phyloP scores from a whole-genome alignment of 2,329 filamentous ascomycete species.

The Penicillium glabrum region DNA sequence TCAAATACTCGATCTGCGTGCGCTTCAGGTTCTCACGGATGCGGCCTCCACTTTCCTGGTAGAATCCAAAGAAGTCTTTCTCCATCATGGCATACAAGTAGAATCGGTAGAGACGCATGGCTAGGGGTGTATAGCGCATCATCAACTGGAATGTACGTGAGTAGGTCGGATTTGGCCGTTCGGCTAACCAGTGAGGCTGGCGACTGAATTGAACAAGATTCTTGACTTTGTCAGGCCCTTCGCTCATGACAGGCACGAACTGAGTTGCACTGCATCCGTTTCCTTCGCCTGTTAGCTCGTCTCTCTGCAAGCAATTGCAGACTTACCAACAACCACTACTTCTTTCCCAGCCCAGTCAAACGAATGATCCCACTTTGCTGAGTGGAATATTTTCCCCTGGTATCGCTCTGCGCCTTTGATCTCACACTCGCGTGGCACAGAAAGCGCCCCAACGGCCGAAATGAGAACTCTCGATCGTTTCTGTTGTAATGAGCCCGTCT shows the following conservation, averaged over 20 bases:
- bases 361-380: constrained; percentile 42
- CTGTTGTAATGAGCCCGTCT: constrained; percentile 20
- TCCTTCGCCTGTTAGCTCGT: constrained; percentile 23
- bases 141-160: constrained; percentile 41
- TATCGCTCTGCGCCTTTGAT: constrained; percentile 33
- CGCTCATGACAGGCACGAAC: constrained; percentile 47
- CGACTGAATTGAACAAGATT: constrained; percentile 50
- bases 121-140: constrained; percentile 48
- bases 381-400: constrained; percentile 40
- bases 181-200: constrained; percentile 52
- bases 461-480: constrained; percentile 27
- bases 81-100: constrained; percentile 47
- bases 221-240: constrained; percentile 34
- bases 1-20: constrained; percentile 46
- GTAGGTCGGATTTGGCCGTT: constrained; percentile 47
- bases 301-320: background rate
- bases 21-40: constrained; percentile 39
- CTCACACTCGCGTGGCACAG: constrained; percentile 23
- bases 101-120: constrained; percentile 47
- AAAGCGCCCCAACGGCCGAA: constrained; percentile 32
- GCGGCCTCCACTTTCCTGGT: constrained; percentile 19
- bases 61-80: constrained; percentile 44
- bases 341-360: constrained; percentile 41
- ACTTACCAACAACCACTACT: constrained; percentile 40
- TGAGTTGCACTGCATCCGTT: constrained; percentile 52